Conservation (phyloP, 1,284 basidiomycete species). For the Takashimella tepidaria region DNA sequence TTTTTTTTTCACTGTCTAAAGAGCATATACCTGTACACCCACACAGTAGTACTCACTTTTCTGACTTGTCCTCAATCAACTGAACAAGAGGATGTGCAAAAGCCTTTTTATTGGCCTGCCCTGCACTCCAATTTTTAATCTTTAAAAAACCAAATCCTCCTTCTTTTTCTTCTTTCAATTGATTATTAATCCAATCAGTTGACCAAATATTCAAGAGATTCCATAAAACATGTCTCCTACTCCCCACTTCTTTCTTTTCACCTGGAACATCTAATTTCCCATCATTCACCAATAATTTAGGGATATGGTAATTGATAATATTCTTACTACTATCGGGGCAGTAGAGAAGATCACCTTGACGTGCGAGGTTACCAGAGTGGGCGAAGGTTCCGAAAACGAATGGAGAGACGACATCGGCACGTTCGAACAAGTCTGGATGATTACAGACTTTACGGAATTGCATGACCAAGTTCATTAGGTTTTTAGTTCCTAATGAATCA, state of each 20-base stretch:
- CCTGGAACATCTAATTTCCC: slow-evolving; percentile 67
- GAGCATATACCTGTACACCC: too few species aligned
- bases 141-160: slow-evolving; percentile 69
- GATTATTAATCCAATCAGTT: slow-evolving; percentile 68
- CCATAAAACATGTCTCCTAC: slow-evolving; percentile 59
- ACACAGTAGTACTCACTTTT: slow-evolving; percentile 18
- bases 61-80: slow-evolving; percentile 13
- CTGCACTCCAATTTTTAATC: slow-evolving; percentile 59
- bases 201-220: slow-evolving; percentile 90
- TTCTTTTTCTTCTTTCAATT: slow-evolving; percentile 58
- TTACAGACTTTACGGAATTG: slow-evolving; percentile 99
- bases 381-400: slow-evolving; percentile 84
- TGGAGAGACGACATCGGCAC: slow-evolving; percentile 91
- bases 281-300: slow-evolving; percentile 71
- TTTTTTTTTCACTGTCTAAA: too few species aligned
- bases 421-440: slow-evolving; percentile 96
- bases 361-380: slow-evolving; percentile 69
- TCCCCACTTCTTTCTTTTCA: slow-evolving; percentile 55
- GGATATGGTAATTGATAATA: slow-evolving; percentile 74
- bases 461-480: slow-evolving; percentile 99
- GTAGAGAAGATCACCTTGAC: slow-evolving; percentile 79
- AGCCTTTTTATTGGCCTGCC: slow-evolving; percentile 58
- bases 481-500: slow-evolving; percentile 54
- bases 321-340: slow-evolving; percentile 74
- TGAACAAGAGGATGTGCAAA: slow-evolving; percentile 32